Percentiles rank a stretch among this genome's conserved stretches.
Evolutionary conservation across 2,329 filamentous ascomycete species (phyloP).

Genomic region (Aureobasidium mangrovei): DNA sequence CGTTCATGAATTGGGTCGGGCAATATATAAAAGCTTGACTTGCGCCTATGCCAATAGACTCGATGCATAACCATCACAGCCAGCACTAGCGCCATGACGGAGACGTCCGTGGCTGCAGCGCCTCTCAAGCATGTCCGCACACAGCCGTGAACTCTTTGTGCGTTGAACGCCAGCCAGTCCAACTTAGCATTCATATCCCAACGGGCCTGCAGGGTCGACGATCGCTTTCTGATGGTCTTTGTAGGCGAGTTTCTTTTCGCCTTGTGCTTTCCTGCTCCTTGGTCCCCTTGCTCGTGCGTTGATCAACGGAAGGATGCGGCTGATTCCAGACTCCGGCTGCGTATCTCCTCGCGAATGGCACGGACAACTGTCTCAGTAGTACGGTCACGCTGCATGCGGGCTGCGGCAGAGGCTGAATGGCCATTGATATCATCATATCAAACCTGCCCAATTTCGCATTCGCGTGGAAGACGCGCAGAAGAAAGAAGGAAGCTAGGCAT

Average conservation of each 20-base stretch:
- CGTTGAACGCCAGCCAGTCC: background rate
- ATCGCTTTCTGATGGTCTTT: background rate
- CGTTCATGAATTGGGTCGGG: conserved; percentile 1
- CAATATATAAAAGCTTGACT: conserved; percentile 10
- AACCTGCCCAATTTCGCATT: background rate
- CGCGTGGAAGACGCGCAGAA: too few relatives aligned
- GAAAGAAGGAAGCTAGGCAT: too few relatives aligned
- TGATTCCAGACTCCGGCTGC: background rate
- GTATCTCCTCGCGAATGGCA: background rate
- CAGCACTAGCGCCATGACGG: conserved; percentile 5
- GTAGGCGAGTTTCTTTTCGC: background rate
- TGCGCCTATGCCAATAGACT: conserved; percentile 8
- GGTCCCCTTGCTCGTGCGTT: conserved; percentile 1
- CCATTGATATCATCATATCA: background rate
- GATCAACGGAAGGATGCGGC: background rate
- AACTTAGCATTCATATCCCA: background rate
- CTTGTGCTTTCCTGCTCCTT: conserved; percentile 2
- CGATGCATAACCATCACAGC: conserved; percentile 11
- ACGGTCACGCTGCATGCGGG: background rate
- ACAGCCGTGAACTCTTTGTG: background rate
- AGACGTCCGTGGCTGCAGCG: conserved; percentile 5
- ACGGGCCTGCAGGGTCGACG: background rate
- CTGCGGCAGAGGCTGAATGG: background rate
- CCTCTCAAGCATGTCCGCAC: background rate
- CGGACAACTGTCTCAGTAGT: background rate